Evolutionary conservation across 2,329 filamentous ascomycete genomes (phyloP).

Genomic region (Fusarium redolens): DNA sequence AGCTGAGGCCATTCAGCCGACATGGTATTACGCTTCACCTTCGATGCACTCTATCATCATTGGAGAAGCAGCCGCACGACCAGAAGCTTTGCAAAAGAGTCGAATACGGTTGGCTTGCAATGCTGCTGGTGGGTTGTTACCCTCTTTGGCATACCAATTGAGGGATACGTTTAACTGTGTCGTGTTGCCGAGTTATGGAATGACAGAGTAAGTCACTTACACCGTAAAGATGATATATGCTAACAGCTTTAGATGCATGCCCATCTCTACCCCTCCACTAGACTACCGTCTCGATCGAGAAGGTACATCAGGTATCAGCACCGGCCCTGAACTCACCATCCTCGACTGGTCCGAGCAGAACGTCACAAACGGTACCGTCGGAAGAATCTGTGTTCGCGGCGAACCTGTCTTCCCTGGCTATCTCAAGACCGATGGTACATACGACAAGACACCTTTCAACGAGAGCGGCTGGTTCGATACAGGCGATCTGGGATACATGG

Average conservation of each 20-base stretch:
- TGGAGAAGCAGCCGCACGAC: background rate
- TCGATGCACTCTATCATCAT: conserved; percentile 13
- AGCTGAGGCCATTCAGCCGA: background rate
- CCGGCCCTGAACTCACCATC: conserved; percentile 6
- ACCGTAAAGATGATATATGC: fast-evolving
- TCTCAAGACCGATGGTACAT: background rate
- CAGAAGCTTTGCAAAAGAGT: background rate
- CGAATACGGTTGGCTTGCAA: conserved; percentile 6
- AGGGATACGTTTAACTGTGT: background rate
- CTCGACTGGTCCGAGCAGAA: background rate
- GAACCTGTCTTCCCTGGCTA: conserved; percentile 7
- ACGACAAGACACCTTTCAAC: conserved; percentile 3
- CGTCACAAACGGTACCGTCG: background rate
- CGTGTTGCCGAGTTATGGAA: conserved; percentile 10
- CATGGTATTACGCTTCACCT: conserved; percentile 16
- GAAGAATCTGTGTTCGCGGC: conserved; percentile 4
- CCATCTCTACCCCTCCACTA: background rate
- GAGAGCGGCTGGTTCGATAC: background rate
- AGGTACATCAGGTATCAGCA: conserved; percentile 15
- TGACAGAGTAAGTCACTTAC: conserved; percentile 7
- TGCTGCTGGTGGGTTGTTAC: background rate
- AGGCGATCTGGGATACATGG: conserved; percentile 11
- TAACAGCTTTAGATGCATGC: background rate
- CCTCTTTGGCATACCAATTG: background rate
- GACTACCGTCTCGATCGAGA: conserved; percentile 1